These are phyloP conservation scores for Claviceps sp. DNA, from an alignment of 2,329 filamentous ascomycete species.

Conservation along the genomic window DNA sequence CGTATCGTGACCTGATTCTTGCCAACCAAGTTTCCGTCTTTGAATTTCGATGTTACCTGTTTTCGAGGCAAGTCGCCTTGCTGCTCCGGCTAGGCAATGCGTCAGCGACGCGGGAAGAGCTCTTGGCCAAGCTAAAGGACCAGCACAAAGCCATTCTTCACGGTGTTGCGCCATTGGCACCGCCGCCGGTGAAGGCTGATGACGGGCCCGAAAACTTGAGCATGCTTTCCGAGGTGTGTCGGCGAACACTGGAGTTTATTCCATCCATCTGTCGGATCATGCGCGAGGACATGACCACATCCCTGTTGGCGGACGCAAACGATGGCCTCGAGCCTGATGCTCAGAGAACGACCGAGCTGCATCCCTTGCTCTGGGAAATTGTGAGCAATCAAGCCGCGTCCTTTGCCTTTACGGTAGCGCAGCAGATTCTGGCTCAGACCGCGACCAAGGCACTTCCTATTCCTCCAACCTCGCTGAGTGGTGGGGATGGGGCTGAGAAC, in stretches of 20 bases:
- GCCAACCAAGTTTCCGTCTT: constrained; percentile 93
- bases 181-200: constrained; percentile 31
- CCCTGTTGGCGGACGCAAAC: constrained; percentile 37
- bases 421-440: constrained; percentile 66
- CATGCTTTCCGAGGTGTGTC: constrained; percentile 76
- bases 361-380: constrained; percentile 33
- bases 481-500: constrained; percentile 37
- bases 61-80: constrained; percentile 73
- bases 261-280: constrained; percentile 67
- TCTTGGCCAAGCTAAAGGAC: constrained; percentile 47
- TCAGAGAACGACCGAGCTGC: constrained; percentile 10
- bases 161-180: constrained; percentile 40
- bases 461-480: constrained; percentile 41
- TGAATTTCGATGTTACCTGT: constrained; percentile 90
- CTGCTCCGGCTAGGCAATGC: constrained; percentile 73
- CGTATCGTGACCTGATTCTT: constrained; percentile 83
- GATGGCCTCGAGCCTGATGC: constrained; percentile 21
- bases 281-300: constrained; percentile 55
- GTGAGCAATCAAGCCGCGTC: constrained; percentile 65
- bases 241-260: constrained; percentile 71
- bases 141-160: constrained; percentile 46
- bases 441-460: constrained; percentile 55
- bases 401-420: constrained; percentile 63
- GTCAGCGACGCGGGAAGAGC: constrained; percentile 46
- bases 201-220: constrained; percentile 61